Conservation (phyloP, 2,329 filamentous ascomycete species). For the Bisporella sp. region DNA sequence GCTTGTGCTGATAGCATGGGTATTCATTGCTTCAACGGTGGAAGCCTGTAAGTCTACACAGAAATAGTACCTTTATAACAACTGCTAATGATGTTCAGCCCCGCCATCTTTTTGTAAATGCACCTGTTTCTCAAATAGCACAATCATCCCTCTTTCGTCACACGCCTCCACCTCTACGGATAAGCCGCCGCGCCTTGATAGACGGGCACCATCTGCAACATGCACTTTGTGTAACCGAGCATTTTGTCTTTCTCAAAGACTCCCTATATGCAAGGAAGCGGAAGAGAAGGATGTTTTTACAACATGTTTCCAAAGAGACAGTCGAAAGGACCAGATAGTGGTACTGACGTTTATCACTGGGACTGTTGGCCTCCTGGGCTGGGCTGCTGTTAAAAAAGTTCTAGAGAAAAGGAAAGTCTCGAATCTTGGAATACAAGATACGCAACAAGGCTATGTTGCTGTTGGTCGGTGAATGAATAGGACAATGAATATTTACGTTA, state of each 20-base stretch:
- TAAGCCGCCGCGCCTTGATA: conserved; percentile 10
- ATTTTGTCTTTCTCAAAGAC: conserved; percentile 52
- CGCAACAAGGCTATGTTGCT: conserved; percentile 18
- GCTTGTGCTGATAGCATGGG: conserved; percentile 16
- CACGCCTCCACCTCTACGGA: conserved; percentile 19
- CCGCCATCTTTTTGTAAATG: conserved; percentile 63
- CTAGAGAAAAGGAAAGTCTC: conserved; percentile 34
- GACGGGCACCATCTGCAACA: conserved; percentile 34
- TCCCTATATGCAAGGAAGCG: conserved; percentile 57
- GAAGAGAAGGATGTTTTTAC: conserved; percentile 56
- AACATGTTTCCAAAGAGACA: conserved; percentile 60
- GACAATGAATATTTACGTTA: too few species aligned
- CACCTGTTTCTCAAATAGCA: conserved; percentile 64
- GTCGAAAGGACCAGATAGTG: conserved; percentile 59
- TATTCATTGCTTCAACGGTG: conserved; percentile 18
- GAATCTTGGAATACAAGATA: conserved; percentile 10
- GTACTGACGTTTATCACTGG: conserved; percentile 58
- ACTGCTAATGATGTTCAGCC: conserved; percentile 34
- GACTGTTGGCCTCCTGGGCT: conserved; percentile 51
- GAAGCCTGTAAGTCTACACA: conserved; percentile 20
- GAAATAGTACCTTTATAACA: not conserved
- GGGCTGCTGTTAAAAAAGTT: conserved; percentile 47
- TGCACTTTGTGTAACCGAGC: conserved; percentile 59
- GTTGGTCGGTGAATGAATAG: conserved; percentile 8
- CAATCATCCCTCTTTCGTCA: conserved; percentile 51